These are phyloP conservation scores for Adansonia gregorii DNA, from an alignment of 441 rosid genomes.

Conservation along the genomic window DNA sequence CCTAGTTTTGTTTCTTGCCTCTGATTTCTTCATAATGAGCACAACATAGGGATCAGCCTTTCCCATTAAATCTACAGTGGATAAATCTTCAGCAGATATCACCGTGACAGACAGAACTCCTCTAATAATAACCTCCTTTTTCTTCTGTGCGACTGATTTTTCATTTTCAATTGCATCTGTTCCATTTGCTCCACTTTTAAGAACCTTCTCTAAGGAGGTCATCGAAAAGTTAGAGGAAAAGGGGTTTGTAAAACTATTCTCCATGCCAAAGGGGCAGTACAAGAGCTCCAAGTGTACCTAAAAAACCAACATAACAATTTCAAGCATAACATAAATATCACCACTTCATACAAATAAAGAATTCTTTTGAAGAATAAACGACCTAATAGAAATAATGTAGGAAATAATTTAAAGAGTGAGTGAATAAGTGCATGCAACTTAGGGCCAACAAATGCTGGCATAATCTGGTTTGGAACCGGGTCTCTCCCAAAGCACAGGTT, in stretches of 20 bases:
- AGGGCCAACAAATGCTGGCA: not conserved
- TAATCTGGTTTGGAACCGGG: not conserved
- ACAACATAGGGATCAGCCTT: slow-evolving; percentile 94
- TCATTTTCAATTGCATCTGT: slow-evolving; percentile 45
- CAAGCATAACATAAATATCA: slow-evolving; percentile 12
- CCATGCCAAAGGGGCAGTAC: slow-evolving; percentile 73
- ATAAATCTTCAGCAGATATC: slow-evolving; percentile 86
- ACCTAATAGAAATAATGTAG: not conserved
- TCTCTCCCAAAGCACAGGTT: slow-evolving; percentile 9
- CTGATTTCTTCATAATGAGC: slow-evolving; percentile 86
- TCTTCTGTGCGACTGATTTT: slow-evolving; percentile 48
- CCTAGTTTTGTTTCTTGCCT: slow-evolving; percentile 76
- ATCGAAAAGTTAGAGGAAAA: slow-evolving; percentile 53
- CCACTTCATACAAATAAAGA: not conserved
- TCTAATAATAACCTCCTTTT: slow-evolving; percentile 73
- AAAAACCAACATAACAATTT: slow-evolving; percentile 20
- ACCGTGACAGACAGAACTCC: slow-evolving; percentile 87
- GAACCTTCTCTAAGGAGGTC: slow-evolving; percentile 81
- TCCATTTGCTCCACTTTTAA: slow-evolving; percentile 58
- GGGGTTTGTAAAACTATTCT: slow-evolving; percentile 61
- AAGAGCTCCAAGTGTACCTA: slow-evolving; percentile 94
- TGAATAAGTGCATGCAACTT: not conserved
- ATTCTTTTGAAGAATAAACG: not conserved
- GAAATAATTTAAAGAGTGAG: not conserved
- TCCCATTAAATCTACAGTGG: slow-evolving; percentile 80